These are phyloP conservation scores for Omphalea diandra DNA, from an alignment of 441 rosid species.

Conservation along the genomic window DNA sequence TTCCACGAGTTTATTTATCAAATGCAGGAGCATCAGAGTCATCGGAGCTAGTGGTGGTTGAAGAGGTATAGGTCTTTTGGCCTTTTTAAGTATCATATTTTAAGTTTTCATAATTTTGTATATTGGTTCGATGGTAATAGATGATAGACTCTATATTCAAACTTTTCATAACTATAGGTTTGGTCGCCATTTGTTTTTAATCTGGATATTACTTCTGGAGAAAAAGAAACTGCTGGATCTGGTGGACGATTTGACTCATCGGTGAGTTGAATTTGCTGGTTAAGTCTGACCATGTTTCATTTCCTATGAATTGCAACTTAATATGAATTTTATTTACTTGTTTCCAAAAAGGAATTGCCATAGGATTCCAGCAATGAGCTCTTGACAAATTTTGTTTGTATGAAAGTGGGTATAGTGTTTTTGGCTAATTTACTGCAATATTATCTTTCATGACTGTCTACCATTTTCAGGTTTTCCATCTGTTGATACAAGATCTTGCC, in stretches of 20 bases:
- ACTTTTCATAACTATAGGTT: conserved; percentile 40
- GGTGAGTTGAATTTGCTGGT: conserved; percentile 34
- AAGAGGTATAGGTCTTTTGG: conserved; percentile 43
- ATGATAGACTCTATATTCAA: conserved; percentile 10
- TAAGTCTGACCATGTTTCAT: neutral
- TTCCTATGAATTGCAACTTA: neutral
- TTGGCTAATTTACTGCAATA: neutral
- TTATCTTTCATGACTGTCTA: conserved; percentile 2
- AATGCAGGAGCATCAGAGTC: conserved; percentile 27
- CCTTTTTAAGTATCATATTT: neutral
- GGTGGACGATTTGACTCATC: conserved; percentile 35
- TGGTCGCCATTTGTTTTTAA: conserved; percentile 69
- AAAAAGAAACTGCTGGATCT: conserved; percentile 33
- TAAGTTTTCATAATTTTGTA: neutral
- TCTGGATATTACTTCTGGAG: conserved; percentile 39
- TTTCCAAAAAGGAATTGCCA: too few species aligned
- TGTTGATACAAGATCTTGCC: conserved; percentile 51
- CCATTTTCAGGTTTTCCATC: conserved; percentile 56
- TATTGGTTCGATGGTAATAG: neutral
- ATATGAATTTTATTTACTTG: neutral
- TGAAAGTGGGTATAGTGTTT: neutral
- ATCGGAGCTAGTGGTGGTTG: conserved; percentile 35
- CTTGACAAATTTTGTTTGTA: neutral
- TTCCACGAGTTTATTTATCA: conserved; percentile 48
- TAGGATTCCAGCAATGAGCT: neutral